Base-by-base conservation (phyloP, 1,284 basidiomycete genomes). In the Thecaphora thlaspeos region DNA sequence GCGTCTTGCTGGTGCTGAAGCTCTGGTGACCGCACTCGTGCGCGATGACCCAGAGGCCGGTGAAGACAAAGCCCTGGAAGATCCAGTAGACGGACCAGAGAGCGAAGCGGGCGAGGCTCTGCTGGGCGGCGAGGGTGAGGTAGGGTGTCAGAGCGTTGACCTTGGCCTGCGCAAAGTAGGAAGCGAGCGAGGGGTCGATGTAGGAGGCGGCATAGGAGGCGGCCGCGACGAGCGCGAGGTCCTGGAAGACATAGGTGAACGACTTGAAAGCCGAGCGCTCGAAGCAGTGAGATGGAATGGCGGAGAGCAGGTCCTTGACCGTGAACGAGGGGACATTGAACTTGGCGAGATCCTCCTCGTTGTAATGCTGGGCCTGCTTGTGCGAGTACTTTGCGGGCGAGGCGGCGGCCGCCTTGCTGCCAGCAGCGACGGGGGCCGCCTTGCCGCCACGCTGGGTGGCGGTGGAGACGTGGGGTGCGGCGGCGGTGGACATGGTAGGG, bases 11-110 rank as follows among this genome's bases (percentile, higher is more conserved):
- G 62, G 92, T 87, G n/a, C 91, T 95, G 83, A 91, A 98, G 0
- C 90, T 89, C 80, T 96, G 94, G 80, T 98, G 95, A 42, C 95
- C 94, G 73, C 73, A 75, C 61, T 75, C 73, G 61, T 75, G 70
- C 18, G 87, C 93, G 61, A 95, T 82, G 65, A 96, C 88, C 93
- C 93, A 96, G 47, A 96, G 81, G 70, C 94, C 95, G 28, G 93
- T 98, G 24, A 85, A 88, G 60, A 92, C 89, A 43, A 95, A 84
- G 51, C 93, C 93, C n/a, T 86, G 81, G 65, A 83, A 82, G 80
- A 95, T 87, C 51, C 85, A 83, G 81, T 97, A 97, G 41, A 87
- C 61, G 15, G 86, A 81, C 91, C 92, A 97, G 34, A 91, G 76
- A 1, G 85, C 82, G 73, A 89, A 82, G 34, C 85, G 83, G 30